Conservation (phyloP, 108 stramenopile species). For the Cylindrotheca closterium region DNA sequence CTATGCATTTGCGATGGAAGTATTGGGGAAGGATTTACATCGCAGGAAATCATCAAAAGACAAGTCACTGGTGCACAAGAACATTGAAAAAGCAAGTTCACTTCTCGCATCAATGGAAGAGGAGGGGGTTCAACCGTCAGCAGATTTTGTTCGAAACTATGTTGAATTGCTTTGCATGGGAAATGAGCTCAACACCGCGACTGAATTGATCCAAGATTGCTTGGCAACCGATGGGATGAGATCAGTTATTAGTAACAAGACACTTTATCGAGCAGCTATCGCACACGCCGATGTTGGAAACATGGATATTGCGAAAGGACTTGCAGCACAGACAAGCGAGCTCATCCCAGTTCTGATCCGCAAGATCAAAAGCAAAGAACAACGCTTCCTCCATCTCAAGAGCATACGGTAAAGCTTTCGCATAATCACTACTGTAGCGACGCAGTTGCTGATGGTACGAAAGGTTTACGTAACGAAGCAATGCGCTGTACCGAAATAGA, state of each 20-base stretch:
- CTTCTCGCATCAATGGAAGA: slow-evolving; percentile 56
- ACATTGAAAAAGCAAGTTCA: slow-evolving; percentile 22
- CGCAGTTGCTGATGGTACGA: neutral
- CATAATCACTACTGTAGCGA: neutral
- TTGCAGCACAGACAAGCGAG: slow-evolving; percentile 21
- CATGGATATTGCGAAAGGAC: slow-evolving; percentile 23
- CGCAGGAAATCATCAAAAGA: slow-evolving; percentile 2
- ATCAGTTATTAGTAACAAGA: slow-evolving; percentile 28
- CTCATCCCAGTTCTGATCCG: slow-evolving; percentile 19
- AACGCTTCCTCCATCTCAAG: slow-evolving; percentile 13
- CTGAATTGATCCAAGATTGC: slow-evolving; percentile 18
- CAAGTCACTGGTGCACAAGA: slow-evolving; percentile 6
- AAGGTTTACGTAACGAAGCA: neutral
- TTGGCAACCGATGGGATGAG: neutral
- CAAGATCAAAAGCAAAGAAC: slow-evolving; percentile 26
- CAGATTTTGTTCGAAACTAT: slow-evolving; percentile 43
- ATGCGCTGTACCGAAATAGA: no score
- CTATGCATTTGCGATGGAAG: slow-evolving; percentile 67
- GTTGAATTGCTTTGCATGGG: slow-evolving; percentile 34
- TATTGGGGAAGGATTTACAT: slow-evolving; percentile 39
- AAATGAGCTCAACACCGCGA: slow-evolving; percentile 40
- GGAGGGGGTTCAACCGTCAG: slow-evolving; percentile 37
- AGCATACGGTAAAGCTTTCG: neutral
- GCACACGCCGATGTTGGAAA: slow-evolving; percentile 30
- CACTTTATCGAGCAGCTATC: slow-evolving; percentile 26